Conservation (phyloP, 2,329 filamentous ascomycete species). For the Fusarium zealandicum region DNA sequence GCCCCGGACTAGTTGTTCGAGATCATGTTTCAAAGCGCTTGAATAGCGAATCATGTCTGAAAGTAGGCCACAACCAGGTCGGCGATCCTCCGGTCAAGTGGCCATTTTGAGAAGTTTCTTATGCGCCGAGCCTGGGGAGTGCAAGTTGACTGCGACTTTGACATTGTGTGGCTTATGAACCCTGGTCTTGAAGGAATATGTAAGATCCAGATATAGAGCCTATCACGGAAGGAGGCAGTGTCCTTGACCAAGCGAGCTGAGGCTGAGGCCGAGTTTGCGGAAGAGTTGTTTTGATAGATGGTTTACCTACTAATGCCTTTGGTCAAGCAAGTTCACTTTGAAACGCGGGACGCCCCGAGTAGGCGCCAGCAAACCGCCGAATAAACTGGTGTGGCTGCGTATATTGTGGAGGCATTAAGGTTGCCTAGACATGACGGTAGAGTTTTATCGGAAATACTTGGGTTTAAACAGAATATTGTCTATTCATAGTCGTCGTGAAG, state of each 20-base stretch:
- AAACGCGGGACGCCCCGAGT: background rate
- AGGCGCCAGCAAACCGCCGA: background rate
- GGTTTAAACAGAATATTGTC: too few relatives aligned
- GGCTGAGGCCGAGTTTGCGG: background rate
- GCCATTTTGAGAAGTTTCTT: too few relatives aligned
- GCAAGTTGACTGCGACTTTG: slow-evolving; percentile 1
- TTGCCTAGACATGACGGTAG: background rate
- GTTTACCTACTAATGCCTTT: slow-evolving; percentile 11
- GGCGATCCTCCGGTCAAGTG: too few relatives aligned
- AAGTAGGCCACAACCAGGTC: too few relatives aligned
- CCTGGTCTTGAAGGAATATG: background rate
- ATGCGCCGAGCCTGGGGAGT: slow-evolving; percentile 4
- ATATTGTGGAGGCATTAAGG: background rate
- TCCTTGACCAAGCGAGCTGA: background rate
- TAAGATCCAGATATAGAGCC: background rate
- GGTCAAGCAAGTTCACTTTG: background rate
- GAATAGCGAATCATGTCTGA: too few relatives aligned
- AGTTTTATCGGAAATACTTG: too few relatives aligned
- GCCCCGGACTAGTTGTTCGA: background rate
- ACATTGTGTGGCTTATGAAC: slow-evolving; percentile 8
- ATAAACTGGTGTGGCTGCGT: background rate
- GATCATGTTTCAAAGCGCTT: slow-evolving; percentile 14
- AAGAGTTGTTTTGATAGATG: slow-evolving; percentile 2
- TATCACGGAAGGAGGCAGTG: background rate
- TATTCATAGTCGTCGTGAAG: too few relatives aligned